Percentiles rank a stretch among this genome's conserved stretches.
phyloP scores from a whole-genome alignment of 2,329 filamentous ascomycete species.

The Ascosphaera aggregata region DNA sequence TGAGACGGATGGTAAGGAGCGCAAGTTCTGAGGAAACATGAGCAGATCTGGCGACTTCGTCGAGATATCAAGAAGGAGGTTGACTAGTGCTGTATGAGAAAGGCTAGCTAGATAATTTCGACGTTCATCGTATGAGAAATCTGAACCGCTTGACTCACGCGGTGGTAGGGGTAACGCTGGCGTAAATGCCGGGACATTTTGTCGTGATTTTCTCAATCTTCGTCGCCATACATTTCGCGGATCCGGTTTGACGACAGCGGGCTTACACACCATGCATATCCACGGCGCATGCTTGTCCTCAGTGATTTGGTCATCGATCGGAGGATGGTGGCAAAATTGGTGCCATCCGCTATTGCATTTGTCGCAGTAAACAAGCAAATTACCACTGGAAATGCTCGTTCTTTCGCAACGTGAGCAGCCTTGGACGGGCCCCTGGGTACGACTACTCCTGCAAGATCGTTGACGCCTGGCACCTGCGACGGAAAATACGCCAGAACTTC shows the following conservation, averaged over 20 bases:
- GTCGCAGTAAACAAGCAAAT: slow-evolving; percentile 72
- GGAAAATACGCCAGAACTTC: background rate
- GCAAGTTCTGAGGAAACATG: slow-evolving; percentile 30
- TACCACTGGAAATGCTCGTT: slow-evolving; percentile 45
- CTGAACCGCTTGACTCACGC: slow-evolving; percentile 10
- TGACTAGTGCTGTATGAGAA: slow-evolving; percentile 36
- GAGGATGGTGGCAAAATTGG: slow-evolving; percentile 57
- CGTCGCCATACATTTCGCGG: too few species aligned
- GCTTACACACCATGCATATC: too few species aligned
- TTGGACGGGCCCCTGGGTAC: slow-evolving; percentile 1
- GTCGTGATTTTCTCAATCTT: too few species aligned
- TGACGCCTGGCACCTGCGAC: slow-evolving; percentile 5
- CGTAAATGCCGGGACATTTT: too few species aligned
- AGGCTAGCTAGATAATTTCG: slow-evolving; percentile 38
- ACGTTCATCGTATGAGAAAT: slow-evolving; percentile 24
- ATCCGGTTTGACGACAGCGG: too few species aligned
- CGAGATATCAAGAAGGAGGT: slow-evolving; percentile 38
- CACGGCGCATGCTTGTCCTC: slow-evolving; percentile 43
- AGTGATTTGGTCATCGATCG: slow-evolving; percentile 46
- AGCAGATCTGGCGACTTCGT: slow-evolving; percentile 40
- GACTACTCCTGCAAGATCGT: slow-evolving; percentile 4
- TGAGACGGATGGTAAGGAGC: slow-evolving; percentile 6
- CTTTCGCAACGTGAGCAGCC: slow-evolving; percentile 47
- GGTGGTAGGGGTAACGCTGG: slow-evolving; percentile 5
- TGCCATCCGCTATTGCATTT: slow-evolving; percentile 62